Evolutionary conservation across 2,329 filamentous ascomycete species (phyloP), one percentile per base, ranked within the genome.

Genomic region (Pseudopyricularia cyperi): DNA sequence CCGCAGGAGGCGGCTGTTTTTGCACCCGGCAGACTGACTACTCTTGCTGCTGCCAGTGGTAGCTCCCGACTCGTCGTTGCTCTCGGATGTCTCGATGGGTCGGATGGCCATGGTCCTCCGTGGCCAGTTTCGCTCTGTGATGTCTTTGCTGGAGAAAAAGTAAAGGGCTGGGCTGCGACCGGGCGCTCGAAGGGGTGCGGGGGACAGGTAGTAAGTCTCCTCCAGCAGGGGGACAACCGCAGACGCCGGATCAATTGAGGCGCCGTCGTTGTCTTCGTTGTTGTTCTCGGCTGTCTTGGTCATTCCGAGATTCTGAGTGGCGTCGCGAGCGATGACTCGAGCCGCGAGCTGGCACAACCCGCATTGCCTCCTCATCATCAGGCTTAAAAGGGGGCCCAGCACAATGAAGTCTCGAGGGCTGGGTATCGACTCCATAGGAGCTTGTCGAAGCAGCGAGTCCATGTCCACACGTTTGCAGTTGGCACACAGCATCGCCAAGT

Each of bases 81-180:
- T 14, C 4, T 7, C 17, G 6, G 8, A 28, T 12, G 35, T 46
- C 11, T 33, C 49, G 35, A 51, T 51, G 4, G 28, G 35, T 14
- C 49, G 35, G 49, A 51, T 51, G 22, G 49, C 49, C 49, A 51
- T 46, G 49, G 35, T 51, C n/a, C 49, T 17, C 8, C 49, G 37
- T 1, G 49, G 49, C 33, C 48, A 42, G 6, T 30, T 37, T 15
- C 48, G 19, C 15, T 35, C 14, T 5, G 19, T 35, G 15, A 50
- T 28, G 26, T 50, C 48, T 6, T 50, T 28, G 49, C 49, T 46
- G 3, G 26, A 39, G 30, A 50, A 50, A 12, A 50, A 26, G 48
- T 37, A 50, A 9, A 50, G 22, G 8, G 39, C 48, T 9, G 48
- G 35, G 14, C 33, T 37, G 48, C 24, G n/a, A 26, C 35, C 32